Base-by-base conservation (phyloP, 352 stramenopile species). In the Saprolegnia diclina region DNA sequence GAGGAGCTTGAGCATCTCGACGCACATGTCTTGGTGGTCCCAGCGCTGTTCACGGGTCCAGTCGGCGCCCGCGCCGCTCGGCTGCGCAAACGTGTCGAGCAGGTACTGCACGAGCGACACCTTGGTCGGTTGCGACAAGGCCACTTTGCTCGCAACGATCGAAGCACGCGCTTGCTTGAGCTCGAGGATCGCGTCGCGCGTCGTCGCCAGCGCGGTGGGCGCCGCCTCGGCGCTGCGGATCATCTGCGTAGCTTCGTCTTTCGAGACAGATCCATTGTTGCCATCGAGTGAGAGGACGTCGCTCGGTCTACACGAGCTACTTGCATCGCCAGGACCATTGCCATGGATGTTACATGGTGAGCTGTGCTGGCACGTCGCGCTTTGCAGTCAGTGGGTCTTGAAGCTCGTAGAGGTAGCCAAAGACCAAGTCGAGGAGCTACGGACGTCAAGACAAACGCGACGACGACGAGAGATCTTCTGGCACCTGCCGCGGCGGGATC, bases 1-100 rank as follows among this genome's bases (percentile, higher is more conserved):
- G 13, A 66, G 42, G 16, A 42, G 21, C 18, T 66, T 66, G 38
- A 66, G 57, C 57, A 66, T 54, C 32, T 66, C 57, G 13, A 66
- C 21, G 44, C 57, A 66, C 57, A 66, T n/a, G 57, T 66, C 57
- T 55, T 66, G 57, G 44, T 66, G 57, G 44, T 66, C 57, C 57
- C 57, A 66, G 14, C 57, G 57, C 26, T 66, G 40, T 35, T 66
- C 57, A n/a, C 50, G 48, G 2, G 57, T 56, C 57, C 57, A 66
- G 13, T 40, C 21, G 10, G 38, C 19, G 6, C 37, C 21, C 29
- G 37, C 57, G 2, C 40, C 38, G 29, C 35, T 40, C 10, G 57
- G 37, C n/a, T 66, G 57, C 4, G 57, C 26, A 37, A 66, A 55
- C 21, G 42, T 21, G n/a, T 66, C 18, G 18, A 66, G 26, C 6